phyloP scores from a whole-genome alignment of 352 stramenopile species.

The Peronosclerospora sorghi region DNA sequence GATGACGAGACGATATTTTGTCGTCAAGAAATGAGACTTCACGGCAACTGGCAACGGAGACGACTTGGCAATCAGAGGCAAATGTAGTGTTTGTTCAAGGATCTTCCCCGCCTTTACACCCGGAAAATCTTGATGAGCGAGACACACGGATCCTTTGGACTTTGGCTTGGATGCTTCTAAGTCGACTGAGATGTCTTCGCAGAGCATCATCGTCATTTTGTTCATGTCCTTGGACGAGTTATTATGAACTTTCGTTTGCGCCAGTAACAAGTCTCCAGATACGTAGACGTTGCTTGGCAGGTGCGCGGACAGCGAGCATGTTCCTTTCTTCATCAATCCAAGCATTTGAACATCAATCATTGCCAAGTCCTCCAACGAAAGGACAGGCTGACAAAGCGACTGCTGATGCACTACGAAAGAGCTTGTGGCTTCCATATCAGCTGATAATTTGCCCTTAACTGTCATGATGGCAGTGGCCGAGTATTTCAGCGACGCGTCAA shows the following conservation, averaged over 20 bases:
- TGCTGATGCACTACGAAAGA: conserved; percentile 17
- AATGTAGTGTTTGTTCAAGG: conserved; percentile 18
- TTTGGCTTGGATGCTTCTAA: conserved; percentile 11
- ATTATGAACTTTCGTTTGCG: conserved; percentile 20
- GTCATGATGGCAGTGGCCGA: conserved; percentile 46
- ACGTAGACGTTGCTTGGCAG: conserved; percentile 22
- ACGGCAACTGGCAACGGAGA: conserved; percentile 13
- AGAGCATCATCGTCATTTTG: conserved; percentile 21
- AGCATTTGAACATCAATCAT: conserved; percentile 19
- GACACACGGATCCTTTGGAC: conserved; percentile 11
- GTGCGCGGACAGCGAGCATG: conserved; percentile 14
- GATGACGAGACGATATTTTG: conserved; percentile 23
- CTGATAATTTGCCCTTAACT: conserved; percentile 54
- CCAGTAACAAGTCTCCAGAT: conserved; percentile 16
- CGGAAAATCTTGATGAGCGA: conserved; percentile 21
- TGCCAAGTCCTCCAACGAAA: conserved; percentile 8
- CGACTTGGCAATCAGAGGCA: conserved; percentile 17
- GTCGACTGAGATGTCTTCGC: conserved; percentile 18
- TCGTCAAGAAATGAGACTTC: conserved; percentile 19
- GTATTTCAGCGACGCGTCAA: conserved; percentile 64
- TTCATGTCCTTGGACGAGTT: conserved; percentile 21
- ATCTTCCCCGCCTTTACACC: conserved; percentile 16
- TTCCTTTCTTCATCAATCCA: conserved; percentile 21
- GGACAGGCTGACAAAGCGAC: conserved; percentile 12
- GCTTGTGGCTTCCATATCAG: conserved; percentile 41